These are phyloP conservation scores for Tricholoma terreum DNA, from an alignment of 768 basidiomycete species.

Conservation along the genomic window DNA sequence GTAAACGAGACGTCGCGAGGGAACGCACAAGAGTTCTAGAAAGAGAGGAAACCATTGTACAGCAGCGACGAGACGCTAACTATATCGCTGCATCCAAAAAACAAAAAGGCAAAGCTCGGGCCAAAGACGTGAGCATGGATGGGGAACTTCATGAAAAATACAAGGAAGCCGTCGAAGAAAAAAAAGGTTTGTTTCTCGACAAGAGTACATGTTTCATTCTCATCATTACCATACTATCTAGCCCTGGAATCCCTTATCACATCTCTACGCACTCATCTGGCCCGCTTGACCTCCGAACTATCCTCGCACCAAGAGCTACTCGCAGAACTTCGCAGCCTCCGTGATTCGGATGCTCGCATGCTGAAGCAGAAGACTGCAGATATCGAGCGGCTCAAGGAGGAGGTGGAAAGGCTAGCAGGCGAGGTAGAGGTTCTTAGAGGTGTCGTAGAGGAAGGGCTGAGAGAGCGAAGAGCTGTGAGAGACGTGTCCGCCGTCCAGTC, in stretches of 20 bases:
- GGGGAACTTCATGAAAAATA: slow-evolving; percentile 51
- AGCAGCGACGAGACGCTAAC: slow-evolving; percentile 29
- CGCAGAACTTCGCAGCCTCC: slow-evolving; percentile 56
- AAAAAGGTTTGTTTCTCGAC: slow-evolving; percentile 61
- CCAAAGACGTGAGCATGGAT: slow-evolving; percentile 26
- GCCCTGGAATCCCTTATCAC: slow-evolving; percentile 79
- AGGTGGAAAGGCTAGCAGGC: slow-evolving; percentile 77
- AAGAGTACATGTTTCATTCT: not conserved
- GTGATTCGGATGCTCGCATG: slow-evolving; percentile 58
- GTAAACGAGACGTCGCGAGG: slow-evolving; percentile 70
- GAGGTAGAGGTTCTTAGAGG: slow-evolving; percentile 87
- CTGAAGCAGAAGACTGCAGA: slow-evolving; percentile 62
- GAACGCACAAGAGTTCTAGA: slow-evolving; percentile 67
- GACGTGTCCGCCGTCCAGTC: slow-evolving; percentile 35
- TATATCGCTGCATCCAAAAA: slow-evolving; percentile 22
- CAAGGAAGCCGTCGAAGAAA: slow-evolving; percentile 79
- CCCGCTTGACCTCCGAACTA: slow-evolving; percentile 75
- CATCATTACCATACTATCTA: slow-evolving; percentile 34
- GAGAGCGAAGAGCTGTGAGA: slow-evolving; percentile 59
- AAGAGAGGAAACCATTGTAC: slow-evolving; percentile 45
- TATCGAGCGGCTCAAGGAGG: slow-evolving; percentile 61
- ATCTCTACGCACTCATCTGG: slow-evolving; percentile 70
- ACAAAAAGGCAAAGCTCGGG: slow-evolving; percentile 39
- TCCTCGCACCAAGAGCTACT: slow-evolving; percentile 73
- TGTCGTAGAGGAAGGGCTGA: slow-evolving; percentile 83